phyloP scores from a whole-genome alignment of 306 rosid genomes.

The Gynostemma pentaphyllum region DNA sequence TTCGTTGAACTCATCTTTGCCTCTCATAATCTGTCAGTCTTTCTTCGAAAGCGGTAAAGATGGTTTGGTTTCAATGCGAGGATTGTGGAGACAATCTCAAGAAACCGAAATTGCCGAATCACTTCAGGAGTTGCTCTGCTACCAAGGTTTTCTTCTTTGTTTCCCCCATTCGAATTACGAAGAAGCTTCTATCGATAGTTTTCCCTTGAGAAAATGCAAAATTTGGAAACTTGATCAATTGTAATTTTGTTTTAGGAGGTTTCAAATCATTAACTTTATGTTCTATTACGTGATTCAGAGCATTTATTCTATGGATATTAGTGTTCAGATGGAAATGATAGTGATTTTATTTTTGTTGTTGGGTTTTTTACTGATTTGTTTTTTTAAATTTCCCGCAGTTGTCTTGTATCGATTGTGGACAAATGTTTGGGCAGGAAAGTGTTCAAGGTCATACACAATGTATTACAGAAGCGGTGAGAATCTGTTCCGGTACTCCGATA shows the following conservation, averaged over 20 bases:
- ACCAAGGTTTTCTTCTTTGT: constrained; percentile 28
- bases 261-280: background rate
- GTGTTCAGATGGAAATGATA: too few species aligned
- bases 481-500: background rate
- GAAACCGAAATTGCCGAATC: constrained; percentile 63
- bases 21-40: background rate
- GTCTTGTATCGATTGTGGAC: constrained; percentile 89
- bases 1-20: background rate
- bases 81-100: constrained; percentile 86
- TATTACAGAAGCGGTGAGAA: constrained; percentile 67
- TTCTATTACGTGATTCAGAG: background rate
- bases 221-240: background rate
- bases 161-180: background rate
- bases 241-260: background rate
- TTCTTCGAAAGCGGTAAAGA: constrained; percentile 9
- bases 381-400: constrained; percentile 29
- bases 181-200: background rate
- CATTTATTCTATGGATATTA: too few species aligned
- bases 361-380: background rate
- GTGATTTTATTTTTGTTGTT: background rate
- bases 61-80: constrained; percentile 99
- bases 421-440: constrained; percentile 55
- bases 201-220: background rate
- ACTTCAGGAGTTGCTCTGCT: constrained; percentile 76
- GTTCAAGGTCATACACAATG: constrained; percentile 83